A percentile compares a stretch with the other conserved stretches of the same genome.
phyloP scores from a whole-genome alignment of 257 asterid genomes.

The Jacaranda copaia region DNA sequence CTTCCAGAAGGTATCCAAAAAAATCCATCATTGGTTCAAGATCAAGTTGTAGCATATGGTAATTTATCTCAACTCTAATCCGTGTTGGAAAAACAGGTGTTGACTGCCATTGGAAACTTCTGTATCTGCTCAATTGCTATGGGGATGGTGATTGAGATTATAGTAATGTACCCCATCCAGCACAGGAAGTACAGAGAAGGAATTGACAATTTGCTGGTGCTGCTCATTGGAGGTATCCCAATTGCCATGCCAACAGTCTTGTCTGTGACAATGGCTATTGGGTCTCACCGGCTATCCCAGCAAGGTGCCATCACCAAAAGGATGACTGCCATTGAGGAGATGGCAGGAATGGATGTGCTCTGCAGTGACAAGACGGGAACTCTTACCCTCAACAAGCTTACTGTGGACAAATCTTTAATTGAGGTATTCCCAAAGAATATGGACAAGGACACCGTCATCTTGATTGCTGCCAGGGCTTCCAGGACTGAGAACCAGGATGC shows the following conservation, averaged over 20 bases:
- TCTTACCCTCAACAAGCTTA: slow-evolving; percentile 65
- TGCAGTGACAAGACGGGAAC: slow-evolving; percentile 75
- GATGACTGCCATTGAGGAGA: slow-evolving; percentile 70
- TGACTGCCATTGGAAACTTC: slow-evolving; percentile 66
- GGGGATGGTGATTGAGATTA: slow-evolving; percentile 57
- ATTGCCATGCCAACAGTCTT: slow-evolving; percentile 69
- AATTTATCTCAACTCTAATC: not conserved
- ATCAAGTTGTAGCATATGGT: not conserved
- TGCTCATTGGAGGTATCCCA: slow-evolving; percentile 68
- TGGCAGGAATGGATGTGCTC: slow-evolving; percentile 71
- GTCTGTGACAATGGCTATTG: slow-evolving; percentile 70
- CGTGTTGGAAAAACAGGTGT: slow-evolving; percentile 39
- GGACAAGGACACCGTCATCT: slow-evolving; percentile 58
- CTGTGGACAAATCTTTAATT: slow-evolving; percentile 53
- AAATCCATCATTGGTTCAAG: not conserved
- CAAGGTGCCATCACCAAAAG: slow-evolving; percentile 73
- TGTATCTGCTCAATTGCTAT: slow-evolving; percentile 61
- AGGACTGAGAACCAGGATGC: slow-evolving; percentile 91
- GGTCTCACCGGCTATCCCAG: slow-evolving; percentile 59
- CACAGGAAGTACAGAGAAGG: slow-evolving; percentile 58
- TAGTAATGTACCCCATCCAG: slow-evolving; percentile 65
- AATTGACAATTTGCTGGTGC: slow-evolving; percentile 58
- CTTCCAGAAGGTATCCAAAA: slow-evolving; percentile 55
- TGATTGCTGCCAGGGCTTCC: slow-evolving; percentile 83
- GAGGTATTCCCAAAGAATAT: slow-evolving; percentile 59